Evolutionary conservation across 2,329 filamentous ascomycete genomes (phyloP), one percentile per base, ranked within the genome.

Genomic region (Stagonosporopsis rhizophila): DNA sequence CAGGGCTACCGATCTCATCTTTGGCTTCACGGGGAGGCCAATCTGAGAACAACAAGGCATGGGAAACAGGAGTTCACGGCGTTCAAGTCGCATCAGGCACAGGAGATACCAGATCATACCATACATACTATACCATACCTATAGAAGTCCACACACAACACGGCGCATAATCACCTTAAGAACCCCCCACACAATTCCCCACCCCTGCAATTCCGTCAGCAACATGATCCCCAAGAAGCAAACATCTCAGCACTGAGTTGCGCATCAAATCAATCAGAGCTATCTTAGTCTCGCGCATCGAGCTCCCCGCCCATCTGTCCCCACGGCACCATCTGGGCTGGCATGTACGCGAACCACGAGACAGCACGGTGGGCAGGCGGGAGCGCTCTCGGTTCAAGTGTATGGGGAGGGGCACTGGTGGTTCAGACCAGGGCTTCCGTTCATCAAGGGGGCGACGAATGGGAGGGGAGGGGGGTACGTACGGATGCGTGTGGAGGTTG

Each of bases 221-320:
- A 32, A 39, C 14, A 19, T 12, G 14, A 32, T n/a, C 30, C 14
- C 12, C 30, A n/a, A n/a, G 4, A 32, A 4, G 2, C 30, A 32
- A 5, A 32, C 7, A n/a, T 32, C 30, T 32, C 30, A 32, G 30
- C 30, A 32, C 12, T 4, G 14, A n/a, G 30, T n/a, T 11, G 30
- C 7, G 14, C 30, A 32, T 32, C 14, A 11, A 30, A 4, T 32
- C 22, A 20, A 58, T 57, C 52, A 61, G 60, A 60, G 56, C 56
- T 58, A 58, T 58, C 56, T 58, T 58, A 17, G 39, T 53, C 28
- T 58, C 56, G 50, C 56, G 40, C 56, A 58, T 58, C 35, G 25
- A 58, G 30, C 45, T 25, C 19, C 40, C 23, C 35, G 30, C 56
- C 56, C n/a, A 23, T 47, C 40, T 56, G 40, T 41, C 17, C 25